Evolutionary conservation across 2,329 filamentous ascomycete species (phyloP).

Genomic region (Alternaria brassicicola): DNA sequence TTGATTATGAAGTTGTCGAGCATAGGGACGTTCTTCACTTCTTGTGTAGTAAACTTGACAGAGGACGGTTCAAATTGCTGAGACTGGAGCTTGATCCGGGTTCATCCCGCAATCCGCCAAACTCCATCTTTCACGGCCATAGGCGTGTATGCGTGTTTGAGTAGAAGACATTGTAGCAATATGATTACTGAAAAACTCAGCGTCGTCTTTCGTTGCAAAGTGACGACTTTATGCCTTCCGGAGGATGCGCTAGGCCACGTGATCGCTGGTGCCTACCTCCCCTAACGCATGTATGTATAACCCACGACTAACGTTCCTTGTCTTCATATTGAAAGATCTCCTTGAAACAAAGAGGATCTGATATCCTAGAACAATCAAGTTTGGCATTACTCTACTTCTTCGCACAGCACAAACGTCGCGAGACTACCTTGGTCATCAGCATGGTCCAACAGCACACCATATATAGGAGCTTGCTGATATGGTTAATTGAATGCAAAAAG

Average conservation of each 20-base stretch:
- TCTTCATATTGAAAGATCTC: not conserved
- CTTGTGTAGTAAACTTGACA: constrained; percentile 24
- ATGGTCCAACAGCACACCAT: not conserved
- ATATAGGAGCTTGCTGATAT: not conserved
- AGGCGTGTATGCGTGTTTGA: constrained; percentile 11
- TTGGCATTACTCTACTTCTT: not conserved
- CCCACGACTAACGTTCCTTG: not conserved
- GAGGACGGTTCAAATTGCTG: not conserved
- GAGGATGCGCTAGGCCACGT: not conserved
- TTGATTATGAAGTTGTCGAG: not conserved
- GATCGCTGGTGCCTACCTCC: not conserved
- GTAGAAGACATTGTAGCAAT: constrained; percentile 15
- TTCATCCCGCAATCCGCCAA: not conserved
- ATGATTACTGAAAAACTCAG: constrained; percentile 8
- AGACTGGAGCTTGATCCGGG: constrained; percentile 4
- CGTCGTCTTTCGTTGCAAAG: not conserved
- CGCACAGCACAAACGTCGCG: not conserved
- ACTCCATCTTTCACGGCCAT: constrained; percentile 8
- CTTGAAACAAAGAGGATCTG: not conserved
- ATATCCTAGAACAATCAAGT: not conserved
- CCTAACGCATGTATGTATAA: not conserved
- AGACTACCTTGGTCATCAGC: no score
- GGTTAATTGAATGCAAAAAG: not conserved
- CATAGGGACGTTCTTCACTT: constrained; percentile 21
- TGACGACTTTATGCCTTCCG: not conserved